Base-by-base conservation (phyloP, 345 rosid species). In the Eucalyptus curtisii region DNA sequence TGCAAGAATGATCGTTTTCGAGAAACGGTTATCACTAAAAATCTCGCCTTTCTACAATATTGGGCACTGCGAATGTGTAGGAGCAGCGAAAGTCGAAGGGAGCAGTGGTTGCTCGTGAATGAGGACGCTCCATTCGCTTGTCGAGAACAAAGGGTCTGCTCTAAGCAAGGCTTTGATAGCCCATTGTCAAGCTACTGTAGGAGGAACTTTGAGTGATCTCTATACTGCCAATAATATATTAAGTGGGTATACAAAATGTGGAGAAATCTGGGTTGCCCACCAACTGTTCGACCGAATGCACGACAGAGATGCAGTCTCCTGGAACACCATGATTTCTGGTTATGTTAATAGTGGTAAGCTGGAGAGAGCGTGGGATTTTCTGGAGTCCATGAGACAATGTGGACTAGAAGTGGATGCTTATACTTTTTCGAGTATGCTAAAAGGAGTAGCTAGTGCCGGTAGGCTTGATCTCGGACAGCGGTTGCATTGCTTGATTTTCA, bases 251-350 rank as follows among this genome's bases (percentile, higher is more conserved):
- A 2, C 87, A 1, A 93, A 89, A 89, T 88, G 92, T 14, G 57
- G 89, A 42, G 91, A 89, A 33, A 14, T 95, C 16, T 9, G 40
- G 31, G 5, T 89, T 85, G 98, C 97, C 30, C 82, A 85, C 90
- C 91, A 90, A 31, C 12, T 96, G 95, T 96, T 96, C 91, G 92
- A 90, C 85, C 96, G 92, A 93, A 93, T 96, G 93, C 57, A 87
- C 81, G 92, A 88, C 24, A 93, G 94, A 91, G 99, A 96, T 80
- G 57, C 90, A 2, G 95, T 95, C 66, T 91, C 97, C 37, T 95
- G 98, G 99, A 95, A 96, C 92, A 93, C 99, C 24, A 91, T 95
- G 94, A 94, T 96, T 31, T 87, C 96, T 24, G 98, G 96, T 25
- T 91, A 90, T 87, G 94, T 95, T 57, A 95, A 93, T 86, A 90